Evolutionary conservation across 306 rosid species (phyloP), one percentile per base, ranked within the genome.

Genomic region (Casuarina glauca): DNA sequence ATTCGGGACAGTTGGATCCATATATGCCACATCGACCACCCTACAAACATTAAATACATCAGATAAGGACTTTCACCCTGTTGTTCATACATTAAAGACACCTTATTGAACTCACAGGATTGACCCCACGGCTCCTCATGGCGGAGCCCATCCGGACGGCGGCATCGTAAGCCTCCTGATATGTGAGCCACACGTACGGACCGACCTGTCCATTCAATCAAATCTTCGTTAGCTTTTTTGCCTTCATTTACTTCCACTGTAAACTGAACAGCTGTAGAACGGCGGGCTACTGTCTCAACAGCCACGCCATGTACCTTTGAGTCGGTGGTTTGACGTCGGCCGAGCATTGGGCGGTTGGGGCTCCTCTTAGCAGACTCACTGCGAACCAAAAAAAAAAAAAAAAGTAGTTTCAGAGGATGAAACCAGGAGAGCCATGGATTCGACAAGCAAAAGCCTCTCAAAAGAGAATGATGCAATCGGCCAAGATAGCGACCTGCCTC

Each of bases 1-100:
- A 93, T 75, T 88, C 89, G 9, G 98, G 92, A 58, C 93, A 91
- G 73, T 93, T 93, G 58, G 97, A 83, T 1, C 98, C 98, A 62
- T 78, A 90, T 66, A 91, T 93, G 64, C 98, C 98, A 78, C 98
- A 93, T 63, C 90, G 90, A 78, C 88, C 91, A 42, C 98, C 97
- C 98, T 95, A 72, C 52, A 58, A 36, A 80, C 46, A 77, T 49
- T 72, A 75, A 54, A 7, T n/a, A 55, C 3, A n/a, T 42, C 17
- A 66, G 42, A 54, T 16, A 1, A 41, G 71, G 45, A 38, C 38
- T 72, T 12, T n/a, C 35, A 16, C 45, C 1, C 32, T 26, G 32
- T 26, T 26, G 32, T 26, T 26, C 32, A 26, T 26, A 26, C 32
- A 26, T 26, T 26, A 26, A 26, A 26, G 32, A 26, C 32, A 26